Evolutionary conservation across 495 filamentous ascomycete species (phyloP).

Genomic region (Penicillium soppii): DNA sequence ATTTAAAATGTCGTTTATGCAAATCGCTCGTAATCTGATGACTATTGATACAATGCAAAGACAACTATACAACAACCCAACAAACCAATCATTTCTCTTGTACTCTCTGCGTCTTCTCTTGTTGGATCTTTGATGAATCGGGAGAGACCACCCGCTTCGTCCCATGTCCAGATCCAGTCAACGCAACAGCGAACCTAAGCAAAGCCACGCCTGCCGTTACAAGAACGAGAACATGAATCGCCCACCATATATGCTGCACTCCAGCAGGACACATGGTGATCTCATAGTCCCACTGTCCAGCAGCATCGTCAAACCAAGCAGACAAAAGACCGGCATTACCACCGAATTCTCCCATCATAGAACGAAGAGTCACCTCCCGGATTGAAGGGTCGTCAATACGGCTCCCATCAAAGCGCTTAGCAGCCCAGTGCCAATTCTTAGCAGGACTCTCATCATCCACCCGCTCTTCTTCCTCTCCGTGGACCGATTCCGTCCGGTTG

Average conservation of each 20-base stretch:
- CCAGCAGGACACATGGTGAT: constrained; percentile 76
- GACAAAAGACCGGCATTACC: constrained; percentile 87
- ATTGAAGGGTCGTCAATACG: constrained; percentile 40
- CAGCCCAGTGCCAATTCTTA: constrained; percentile 33
- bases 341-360: constrained; percentile 95
- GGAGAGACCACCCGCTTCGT: background rate
- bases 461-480: constrained; percentile 20
- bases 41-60: constrained; percentile 1
- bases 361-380: constrained; percentile 91
- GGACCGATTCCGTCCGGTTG: constrained; percentile 38
- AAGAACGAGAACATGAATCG: constrained; percentile 71
- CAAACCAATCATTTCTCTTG: constrained; percentile 1
- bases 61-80: background rate
- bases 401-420: constrained; percentile 24
- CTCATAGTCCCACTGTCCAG: constrained; percentile 74
- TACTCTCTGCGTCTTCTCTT: background rate
- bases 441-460: constrained; percentile 11
- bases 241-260: constrained; percentile 93
- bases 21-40: background rate
- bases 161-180: background rate
- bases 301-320: constrained; percentile 76
- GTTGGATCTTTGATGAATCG: background rate
- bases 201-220: constrained; percentile 40
- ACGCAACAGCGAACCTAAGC: constrained; percentile 4
- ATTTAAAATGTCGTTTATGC: background rate